These are phyloP conservation scores for Botryotinia convoluta DNA, from an alignment of 2,329 filamentous ascomycete species.

Conservation along the genomic window DNA sequence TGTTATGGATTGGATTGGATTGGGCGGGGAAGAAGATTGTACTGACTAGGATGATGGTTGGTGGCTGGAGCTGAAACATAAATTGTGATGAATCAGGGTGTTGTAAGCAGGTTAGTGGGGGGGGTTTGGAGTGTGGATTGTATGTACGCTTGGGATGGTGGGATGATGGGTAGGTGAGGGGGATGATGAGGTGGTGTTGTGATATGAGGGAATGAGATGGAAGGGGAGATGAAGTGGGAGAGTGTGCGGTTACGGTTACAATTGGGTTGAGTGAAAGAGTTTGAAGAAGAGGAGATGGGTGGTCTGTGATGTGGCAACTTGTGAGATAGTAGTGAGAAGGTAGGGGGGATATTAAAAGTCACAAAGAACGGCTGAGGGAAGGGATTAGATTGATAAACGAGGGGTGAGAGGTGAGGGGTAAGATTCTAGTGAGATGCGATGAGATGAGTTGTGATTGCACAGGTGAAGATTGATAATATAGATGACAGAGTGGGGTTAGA, in stretches of 20 bases:
- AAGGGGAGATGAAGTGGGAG: neutral
- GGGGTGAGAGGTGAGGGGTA: neutral
- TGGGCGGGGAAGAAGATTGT: neutral
- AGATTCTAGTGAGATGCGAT: neutral
- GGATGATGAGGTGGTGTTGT: neutral
- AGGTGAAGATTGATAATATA: neutral
- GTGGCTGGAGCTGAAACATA: slow-evolving; percentile 13
- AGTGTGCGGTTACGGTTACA: too few species aligned
- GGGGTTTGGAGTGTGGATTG: neutral
- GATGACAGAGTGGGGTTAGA: neutral
- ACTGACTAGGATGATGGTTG: neutral
- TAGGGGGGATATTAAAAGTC: neutral
- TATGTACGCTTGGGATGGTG: neutral
- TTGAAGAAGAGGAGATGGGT: neutral
- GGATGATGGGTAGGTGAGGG: neutral
- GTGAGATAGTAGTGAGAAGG: neutral
- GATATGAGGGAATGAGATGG: neutral
- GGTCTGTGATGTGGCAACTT: too few species aligned
- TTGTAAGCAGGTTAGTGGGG: neutral
- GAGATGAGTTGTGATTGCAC: neutral
- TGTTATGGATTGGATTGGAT: neutral
- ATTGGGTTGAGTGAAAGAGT: neutral
- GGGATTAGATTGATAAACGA: neutral
- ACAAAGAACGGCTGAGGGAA: neutral
- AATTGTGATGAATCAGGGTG: neutral